Conservation (phyloP, 2,329 filamentous ascomycete species). For the Talaromyces marneffei region DNA sequence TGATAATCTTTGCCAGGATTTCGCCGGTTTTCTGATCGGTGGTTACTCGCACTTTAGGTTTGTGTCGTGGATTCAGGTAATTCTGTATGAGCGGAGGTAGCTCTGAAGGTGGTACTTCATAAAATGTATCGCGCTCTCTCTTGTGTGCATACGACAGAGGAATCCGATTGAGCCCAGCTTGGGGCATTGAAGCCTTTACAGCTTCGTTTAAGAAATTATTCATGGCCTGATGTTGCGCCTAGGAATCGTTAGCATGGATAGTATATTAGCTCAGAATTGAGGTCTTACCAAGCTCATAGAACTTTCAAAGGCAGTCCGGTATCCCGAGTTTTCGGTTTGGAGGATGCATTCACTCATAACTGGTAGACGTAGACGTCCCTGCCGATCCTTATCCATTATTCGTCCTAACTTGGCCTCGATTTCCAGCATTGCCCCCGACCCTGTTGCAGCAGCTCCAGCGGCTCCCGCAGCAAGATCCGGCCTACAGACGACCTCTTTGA, state of each 20-base stretch:
- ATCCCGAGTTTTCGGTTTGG: slow-evolving; percentile 46
- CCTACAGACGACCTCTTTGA: slow-evolving; percentile 61
- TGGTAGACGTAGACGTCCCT: slow-evolving; percentile 61
- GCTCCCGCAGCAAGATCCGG: slow-evolving; percentile 55
- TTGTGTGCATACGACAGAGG: slow-evolving; percentile 72
- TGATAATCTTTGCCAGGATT: slow-evolving; percentile 78
- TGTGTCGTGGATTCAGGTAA: slow-evolving; percentile 54
- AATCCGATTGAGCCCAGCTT: slow-evolving; percentile 31
- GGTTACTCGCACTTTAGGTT: slow-evolving; percentile 66
- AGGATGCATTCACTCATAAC: slow-evolving; percentile 68
- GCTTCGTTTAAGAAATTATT: slow-evolving; percentile 80
- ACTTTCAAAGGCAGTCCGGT: slow-evolving; percentile 67
- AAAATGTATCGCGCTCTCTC: slow-evolving; percentile 77
- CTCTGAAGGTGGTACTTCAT: slow-evolving; percentile 59
- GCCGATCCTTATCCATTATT: slow-evolving; percentile 66
- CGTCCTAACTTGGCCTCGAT: slow-evolving; percentile 91
- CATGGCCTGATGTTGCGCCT: slow-evolving; percentile 74
- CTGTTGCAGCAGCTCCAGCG: slow-evolving; percentile 52
- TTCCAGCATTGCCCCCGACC: slow-evolving; percentile 69
- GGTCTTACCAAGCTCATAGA: slow-evolving; percentile 77
- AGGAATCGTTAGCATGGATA: slow-evolving; percentile 18
- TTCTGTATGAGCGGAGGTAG: slow-evolving; percentile 61
- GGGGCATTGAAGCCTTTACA: slow-evolving; percentile 47
- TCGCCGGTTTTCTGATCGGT: slow-evolving; percentile 66
- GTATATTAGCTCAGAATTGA: not conserved